Evolutionary conservation across 2,329 filamentous ascomycete genomes (phyloP).

Genomic region (Pseudofabraea citricarpa): DNA sequence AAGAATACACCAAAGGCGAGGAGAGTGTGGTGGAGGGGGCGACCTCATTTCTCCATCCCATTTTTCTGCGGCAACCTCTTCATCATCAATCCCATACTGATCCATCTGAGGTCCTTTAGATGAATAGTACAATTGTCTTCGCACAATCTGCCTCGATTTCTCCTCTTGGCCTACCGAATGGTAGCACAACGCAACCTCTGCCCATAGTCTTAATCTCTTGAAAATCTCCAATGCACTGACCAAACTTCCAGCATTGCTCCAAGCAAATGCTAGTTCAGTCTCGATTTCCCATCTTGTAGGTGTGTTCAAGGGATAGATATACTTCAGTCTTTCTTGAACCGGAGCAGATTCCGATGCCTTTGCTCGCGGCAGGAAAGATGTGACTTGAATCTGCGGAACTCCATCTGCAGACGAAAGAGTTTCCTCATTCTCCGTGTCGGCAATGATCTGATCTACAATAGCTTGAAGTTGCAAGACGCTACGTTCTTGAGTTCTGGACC

Average conservation of each 20-base stretch:
- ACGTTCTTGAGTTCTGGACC: conserved; percentile 81
- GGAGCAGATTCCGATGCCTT: conserved; percentile 75
- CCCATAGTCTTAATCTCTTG: conserved; percentile 87
- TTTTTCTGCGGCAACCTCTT: conserved; percentile 51
- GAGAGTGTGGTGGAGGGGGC: conserved; percentile 74
- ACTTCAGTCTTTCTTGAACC: conserved; percentile 69
- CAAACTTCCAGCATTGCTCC: conserved; percentile 83
- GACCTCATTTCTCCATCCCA: conserved; percentile 59
- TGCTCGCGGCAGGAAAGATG: conserved; percentile 76
- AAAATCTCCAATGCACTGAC: conserved; percentile 93
- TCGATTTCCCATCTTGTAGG: conserved; percentile 93
- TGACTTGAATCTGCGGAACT: conserved; percentile 44
- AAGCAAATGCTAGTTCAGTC: conserved; percentile 86
- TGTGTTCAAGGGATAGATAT: conserved; percentile 78
- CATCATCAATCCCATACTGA: conserved; percentile 41
- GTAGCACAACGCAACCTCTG: conserved; percentile 83
- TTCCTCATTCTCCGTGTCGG: conserved; percentile 56
- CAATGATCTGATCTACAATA: conserved; percentile 90
- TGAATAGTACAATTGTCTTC: conserved; percentile 72
- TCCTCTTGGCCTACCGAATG: conserved; percentile 59
- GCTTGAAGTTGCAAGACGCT: conserved; percentile 91
- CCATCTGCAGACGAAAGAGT: conserved; percentile 25
- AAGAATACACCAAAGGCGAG: conserved; percentile 86
- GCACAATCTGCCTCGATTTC: conserved; percentile 72
- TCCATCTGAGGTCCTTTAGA: conserved; percentile 37